Evolutionary conservation across 2,329 filamentous ascomycete species (phyloP).

Genomic region (Phialophora macrospora): DNA sequence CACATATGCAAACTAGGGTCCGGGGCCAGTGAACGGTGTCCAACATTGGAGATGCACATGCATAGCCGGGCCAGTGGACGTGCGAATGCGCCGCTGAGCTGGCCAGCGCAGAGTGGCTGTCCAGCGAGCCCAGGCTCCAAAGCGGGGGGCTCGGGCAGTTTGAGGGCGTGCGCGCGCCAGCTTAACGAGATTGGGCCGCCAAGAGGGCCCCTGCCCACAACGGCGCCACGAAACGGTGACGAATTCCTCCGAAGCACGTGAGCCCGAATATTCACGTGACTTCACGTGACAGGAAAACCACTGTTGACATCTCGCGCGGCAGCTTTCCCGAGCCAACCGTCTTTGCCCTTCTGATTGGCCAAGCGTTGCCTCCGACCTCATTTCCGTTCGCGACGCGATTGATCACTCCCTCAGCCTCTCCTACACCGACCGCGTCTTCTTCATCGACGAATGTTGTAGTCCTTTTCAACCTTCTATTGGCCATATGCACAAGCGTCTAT

Average conservation of each 20-base stretch:
- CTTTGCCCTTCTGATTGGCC: not conserved
- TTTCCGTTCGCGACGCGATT: slow-evolving; percentile 22
- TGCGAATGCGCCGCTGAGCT: not conserved
- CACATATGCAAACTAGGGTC: not conserved
- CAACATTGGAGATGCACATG: not conserved
- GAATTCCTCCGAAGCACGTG: too few relatives aligned
- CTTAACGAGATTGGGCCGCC: not conserved
- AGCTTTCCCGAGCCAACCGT: not conserved
- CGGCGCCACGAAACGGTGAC: not conserved
- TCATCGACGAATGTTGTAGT: not conserved
- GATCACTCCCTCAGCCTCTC: slow-evolving; percentile 5
- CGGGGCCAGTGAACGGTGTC: not conserved
- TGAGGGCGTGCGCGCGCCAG: not conserved
- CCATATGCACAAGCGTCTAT: slow-evolving; percentile 16
- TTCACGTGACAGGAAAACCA: too few relatives aligned
- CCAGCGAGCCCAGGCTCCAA: not conserved
- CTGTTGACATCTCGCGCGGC: too few relatives aligned
- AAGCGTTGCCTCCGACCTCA: slow-evolving; percentile 9
- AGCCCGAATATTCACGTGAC: too few relatives aligned
- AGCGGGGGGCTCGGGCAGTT: too few relatives aligned
- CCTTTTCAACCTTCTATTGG: slow-evolving; percentile 12
- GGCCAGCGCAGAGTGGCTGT: not conserved
- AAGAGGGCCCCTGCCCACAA: not conserved
- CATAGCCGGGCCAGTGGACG: not conserved
- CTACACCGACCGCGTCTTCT: not conserved